A percentile compares a stretch with the other conserved stretches of the same genome.
These are phyloP conservation scores for Annulohypoxylon maeteangense DNA, from an alignment of 495 filamentous ascomycete genomes.

Conservation along the genomic window DNA sequence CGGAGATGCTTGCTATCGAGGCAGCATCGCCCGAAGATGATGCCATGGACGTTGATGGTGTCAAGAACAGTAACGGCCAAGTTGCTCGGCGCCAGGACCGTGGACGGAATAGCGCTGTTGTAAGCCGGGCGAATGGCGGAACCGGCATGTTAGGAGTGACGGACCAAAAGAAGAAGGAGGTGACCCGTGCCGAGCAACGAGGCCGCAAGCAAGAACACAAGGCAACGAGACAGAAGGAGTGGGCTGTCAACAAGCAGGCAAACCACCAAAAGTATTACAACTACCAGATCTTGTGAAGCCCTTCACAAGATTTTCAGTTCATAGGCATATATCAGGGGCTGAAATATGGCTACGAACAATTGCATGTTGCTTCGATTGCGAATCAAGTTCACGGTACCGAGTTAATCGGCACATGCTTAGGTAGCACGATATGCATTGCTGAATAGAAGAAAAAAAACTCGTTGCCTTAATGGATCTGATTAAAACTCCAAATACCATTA, in stretches of 20 bases:
- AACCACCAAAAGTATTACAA: conserved; percentile 50
- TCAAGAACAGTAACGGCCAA: conserved; percentile 43
- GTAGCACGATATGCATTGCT: conserved; percentile 20
- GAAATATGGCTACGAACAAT: conserved; percentile 4
- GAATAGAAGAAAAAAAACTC: neutral
- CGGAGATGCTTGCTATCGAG: conserved; percentile 66
- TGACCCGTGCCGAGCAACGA: conserved; percentile 70
- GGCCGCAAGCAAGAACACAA: conserved; percentile 70
- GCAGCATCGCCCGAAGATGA: conserved; percentile 52
- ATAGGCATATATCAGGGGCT: neutral
- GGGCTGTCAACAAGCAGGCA: conserved; percentile 43
- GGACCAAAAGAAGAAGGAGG: conserved; percentile 74
- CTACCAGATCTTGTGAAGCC: conserved; percentile 44
- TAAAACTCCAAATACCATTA: neutral
- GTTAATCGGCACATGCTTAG: conserved; percentile 12
- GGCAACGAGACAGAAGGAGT: conserved; percentile 45
- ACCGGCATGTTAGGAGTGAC: conserved; percentile 79
- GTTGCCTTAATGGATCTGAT: neutral
- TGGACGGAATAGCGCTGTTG: conserved; percentile 63
- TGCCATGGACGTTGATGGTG: conserved; percentile 46
- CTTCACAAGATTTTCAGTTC: conserved; percentile 4
- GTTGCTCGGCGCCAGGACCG: conserved; percentile 59
- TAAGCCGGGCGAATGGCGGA: conserved; percentile 71
- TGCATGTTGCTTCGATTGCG: conserved; percentile 5
- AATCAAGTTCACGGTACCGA: neutral